phyloP scores from a whole-genome alignment of 768 basidiomycete species.

The Phanerodontia chrysosporium region DNA sequence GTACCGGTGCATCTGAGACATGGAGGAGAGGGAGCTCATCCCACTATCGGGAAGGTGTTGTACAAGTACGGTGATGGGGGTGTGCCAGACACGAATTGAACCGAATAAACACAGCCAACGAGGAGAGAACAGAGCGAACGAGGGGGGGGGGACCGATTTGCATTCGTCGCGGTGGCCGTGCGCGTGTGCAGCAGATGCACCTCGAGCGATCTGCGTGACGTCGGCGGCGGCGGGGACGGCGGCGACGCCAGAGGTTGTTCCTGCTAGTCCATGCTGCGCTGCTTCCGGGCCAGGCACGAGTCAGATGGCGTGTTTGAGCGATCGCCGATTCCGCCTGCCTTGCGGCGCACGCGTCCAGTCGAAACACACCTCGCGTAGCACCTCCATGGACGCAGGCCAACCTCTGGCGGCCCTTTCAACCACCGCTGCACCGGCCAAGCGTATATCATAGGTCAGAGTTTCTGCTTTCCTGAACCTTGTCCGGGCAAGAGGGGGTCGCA shows the following conservation, averaged over 20 bases:
- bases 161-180: too few relatives aligned
- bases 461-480: conserved; percentile 21
- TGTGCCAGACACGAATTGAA: background rate
- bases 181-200: too few relatives aligned
- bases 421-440: conserved; percentile 76
- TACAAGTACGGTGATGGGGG: too few relatives aligned
- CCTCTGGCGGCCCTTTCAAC: conserved; percentile 56
- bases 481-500: conserved; percentile 45
- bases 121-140: background rate
- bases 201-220: conserved; percentile 11
- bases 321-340: background rate
- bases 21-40: too few relatives aligned
- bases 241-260: background rate
- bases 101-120: background rate
- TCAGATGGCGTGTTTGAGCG: conserved; percentile 11
- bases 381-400: conserved; percentile 37
- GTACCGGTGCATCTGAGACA: background rate
- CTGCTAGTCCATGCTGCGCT: background rate
- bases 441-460: conserved; percentile 44
- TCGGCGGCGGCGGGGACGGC: conserved; percentile 15
- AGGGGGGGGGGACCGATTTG: too few relatives aligned
- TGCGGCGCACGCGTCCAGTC: conserved; percentile 61
- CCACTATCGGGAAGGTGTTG: too few relatives aligned
- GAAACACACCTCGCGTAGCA: conserved; percentile 64
- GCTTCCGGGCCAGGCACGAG: conserved; percentile 9